Evolutionary conservation across 108 stramenopile species (phyloP).

Genomic region (Cyclotella choctawhatcheeana): DNA sequence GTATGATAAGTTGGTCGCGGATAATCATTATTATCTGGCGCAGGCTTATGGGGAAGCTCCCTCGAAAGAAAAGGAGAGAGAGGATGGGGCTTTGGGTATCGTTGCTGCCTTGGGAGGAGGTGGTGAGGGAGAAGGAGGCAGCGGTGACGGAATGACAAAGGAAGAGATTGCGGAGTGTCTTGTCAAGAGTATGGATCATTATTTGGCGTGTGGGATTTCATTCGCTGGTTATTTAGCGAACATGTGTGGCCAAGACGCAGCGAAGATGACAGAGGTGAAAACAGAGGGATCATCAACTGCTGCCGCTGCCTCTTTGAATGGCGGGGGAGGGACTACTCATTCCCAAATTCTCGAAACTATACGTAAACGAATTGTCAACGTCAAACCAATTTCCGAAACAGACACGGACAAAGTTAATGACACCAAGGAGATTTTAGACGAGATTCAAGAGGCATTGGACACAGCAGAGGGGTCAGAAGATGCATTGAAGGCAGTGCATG

Average conservation of each 20-base stretch:
- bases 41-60: conserved; percentile 58
- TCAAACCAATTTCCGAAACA: conserved; percentile 3
- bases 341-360: conserved; percentile 24
- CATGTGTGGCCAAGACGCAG: conserved; percentile 65
- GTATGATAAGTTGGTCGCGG: conserved; percentile 78
- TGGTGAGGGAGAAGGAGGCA: neutral
- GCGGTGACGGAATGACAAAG: conserved; percentile 23
- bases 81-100: conserved; percentile 26
- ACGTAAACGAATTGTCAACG: conserved; percentile 24
- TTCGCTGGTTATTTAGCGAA: conserved; percentile 69
- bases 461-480: conserved; percentile 61
- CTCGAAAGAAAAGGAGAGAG: conserved; percentile 22
- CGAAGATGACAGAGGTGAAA: conserved; percentile 33
- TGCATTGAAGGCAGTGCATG: conserved; percentile 59
- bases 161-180: conserved; percentile 52
- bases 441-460: conserved; percentile 88
- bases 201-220: conserved; percentile 61
- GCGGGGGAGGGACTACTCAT: conserved; percentile 13
- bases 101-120: conserved; percentile 21
- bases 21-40: conserved; percentile 71
- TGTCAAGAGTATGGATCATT: conserved; percentile 54
- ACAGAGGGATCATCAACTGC: too few species aligned
- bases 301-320: conserved; percentile 43
- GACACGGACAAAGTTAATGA: conserved; percentile 33
- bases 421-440: conserved; percentile 68